These are phyloP conservation scores for Ilyonectria destructans DNA, from an alignment of 2,329 filamentous ascomycete species.

Conservation along the genomic window DNA sequence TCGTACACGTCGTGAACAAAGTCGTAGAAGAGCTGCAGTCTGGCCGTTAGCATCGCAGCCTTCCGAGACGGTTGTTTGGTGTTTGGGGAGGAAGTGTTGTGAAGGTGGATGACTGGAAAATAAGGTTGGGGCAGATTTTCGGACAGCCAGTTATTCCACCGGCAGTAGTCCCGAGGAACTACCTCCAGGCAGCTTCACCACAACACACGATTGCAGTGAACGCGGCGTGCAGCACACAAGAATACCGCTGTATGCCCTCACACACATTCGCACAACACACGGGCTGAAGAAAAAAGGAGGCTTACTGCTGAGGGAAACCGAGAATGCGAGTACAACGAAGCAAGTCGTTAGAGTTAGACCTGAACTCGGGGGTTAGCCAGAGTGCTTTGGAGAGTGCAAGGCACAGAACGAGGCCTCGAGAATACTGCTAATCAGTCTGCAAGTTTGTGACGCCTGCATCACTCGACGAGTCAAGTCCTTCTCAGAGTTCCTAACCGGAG, in stretches of 20 bases:
- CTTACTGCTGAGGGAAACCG: conserved; percentile 46
- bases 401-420: not conserved
- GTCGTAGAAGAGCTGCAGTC: conserved; percentile 47
- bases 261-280: not conserved
- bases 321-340: conserved; percentile 47
- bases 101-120: conserved; percentile 6
- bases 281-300: not conserved
- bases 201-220: not conserved
- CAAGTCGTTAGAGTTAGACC: conserved; percentile 48
- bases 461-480: not conserved
- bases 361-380: conserved; percentile 34
- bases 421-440: not conserved
- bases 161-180: conserved; percentile 19
- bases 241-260: not conserved
- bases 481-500: not conserved
- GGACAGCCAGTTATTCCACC: conserved; percentile 27
- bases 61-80: conserved; percentile 3
- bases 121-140: conserved; percentile 28
- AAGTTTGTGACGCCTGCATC: not conserved
- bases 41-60: conserved; percentile 36
- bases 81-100: conserved; percentile 20
- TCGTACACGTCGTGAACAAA: conserved; percentile 51
- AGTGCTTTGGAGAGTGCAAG: not conserved
- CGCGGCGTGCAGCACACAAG: not conserved
- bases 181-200: conserved; percentile 7